These are phyloP conservation scores for Ophiostoma piceae DNA, from an alignment of 2,329 filamentous ascomycete species.

Conservation along the genomic window DNA sequence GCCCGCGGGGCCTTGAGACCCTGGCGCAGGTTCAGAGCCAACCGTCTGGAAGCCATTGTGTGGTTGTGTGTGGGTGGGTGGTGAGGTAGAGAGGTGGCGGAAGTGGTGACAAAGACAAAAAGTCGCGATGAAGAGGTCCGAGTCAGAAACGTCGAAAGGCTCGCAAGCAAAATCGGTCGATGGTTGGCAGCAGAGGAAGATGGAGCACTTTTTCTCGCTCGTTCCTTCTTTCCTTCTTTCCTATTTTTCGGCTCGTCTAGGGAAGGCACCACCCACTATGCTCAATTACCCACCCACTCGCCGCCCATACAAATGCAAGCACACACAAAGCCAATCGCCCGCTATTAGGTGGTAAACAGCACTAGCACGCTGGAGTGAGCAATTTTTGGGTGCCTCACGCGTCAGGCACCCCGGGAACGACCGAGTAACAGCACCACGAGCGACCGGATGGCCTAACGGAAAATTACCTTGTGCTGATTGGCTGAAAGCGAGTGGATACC, in stretches of 20 bases:
- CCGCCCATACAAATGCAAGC: slow-evolving; percentile 6
- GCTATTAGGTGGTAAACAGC: not conserved
- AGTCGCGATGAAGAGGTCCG: slow-evolving; percentile 29
- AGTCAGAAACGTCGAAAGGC: not conserved
- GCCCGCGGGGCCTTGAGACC: slow-evolving; percentile 76
- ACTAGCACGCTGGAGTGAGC: not conserved
- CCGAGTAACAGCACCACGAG: slow-evolving; percentile 18
- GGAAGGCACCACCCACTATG: slow-evolving; percentile 17
- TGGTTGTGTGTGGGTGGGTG: not conserved
- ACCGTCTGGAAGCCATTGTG: slow-evolving; percentile 82
- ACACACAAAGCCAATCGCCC: not conserved
- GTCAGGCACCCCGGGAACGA: slow-evolving; percentile 27
- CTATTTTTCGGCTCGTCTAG: slow-evolving; percentile 23
- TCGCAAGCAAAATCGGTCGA: slow-evolving; percentile 21
- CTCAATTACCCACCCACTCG: slow-evolving; percentile 7
- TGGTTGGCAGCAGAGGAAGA: slow-evolving; percentile 4
- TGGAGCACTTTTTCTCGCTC: slow-evolving; percentile 22
- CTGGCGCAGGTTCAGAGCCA: slow-evolving; percentile 90
- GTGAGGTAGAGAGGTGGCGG: not conserved
- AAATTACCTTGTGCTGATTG: slow-evolving; percentile 23
- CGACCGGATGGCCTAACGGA: slow-evolving; percentile 13
- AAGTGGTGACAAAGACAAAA: slow-evolving; percentile 23
- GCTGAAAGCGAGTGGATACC: not conserved
- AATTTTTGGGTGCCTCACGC: slow-evolving; percentile 24
- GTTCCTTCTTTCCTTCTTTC: slow-evolving; percentile 12